Evolutionary conservation across 225 moss, liverwort and hornwort genomes (phyloP).

Genomic region (Thuidium tamariscinum): DNA sequence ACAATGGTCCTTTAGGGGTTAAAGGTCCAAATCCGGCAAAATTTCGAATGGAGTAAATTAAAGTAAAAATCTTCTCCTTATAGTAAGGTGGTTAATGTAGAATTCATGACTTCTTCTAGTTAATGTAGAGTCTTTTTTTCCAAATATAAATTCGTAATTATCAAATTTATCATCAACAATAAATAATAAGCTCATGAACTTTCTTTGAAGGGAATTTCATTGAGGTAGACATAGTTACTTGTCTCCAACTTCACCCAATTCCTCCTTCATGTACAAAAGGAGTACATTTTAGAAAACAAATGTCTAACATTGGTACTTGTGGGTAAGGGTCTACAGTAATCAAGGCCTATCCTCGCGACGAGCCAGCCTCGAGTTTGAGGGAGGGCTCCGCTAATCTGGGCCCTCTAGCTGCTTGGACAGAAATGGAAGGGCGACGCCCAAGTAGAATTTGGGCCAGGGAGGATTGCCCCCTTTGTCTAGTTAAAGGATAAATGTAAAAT

Average conservation of each 20-base stretch:
- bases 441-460: no score
- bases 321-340: no score
- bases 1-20: no score
- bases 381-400: no score
- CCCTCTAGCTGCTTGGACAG: no score
- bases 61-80: accelerated
- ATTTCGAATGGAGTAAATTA: neutral
- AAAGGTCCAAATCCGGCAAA: neutral
- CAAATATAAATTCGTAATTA: neutral
- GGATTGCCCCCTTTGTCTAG: no score
- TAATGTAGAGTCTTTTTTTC: neutral
- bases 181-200: neutral
- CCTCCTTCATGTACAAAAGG: neutral
- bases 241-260: neutral
- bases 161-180: neutral
- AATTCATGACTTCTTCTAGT: neutral
- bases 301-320: accelerated
- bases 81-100: no score
- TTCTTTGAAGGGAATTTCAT: accelerated
- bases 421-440: no score
- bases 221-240: no score
- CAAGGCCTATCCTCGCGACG: no score
- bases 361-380: no score
- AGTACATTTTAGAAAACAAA: neutral
- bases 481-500: no score